Conservation (phyloP, 176 grass and related monocot genomes). For the Hsuehochloa calcarea region DNA sequence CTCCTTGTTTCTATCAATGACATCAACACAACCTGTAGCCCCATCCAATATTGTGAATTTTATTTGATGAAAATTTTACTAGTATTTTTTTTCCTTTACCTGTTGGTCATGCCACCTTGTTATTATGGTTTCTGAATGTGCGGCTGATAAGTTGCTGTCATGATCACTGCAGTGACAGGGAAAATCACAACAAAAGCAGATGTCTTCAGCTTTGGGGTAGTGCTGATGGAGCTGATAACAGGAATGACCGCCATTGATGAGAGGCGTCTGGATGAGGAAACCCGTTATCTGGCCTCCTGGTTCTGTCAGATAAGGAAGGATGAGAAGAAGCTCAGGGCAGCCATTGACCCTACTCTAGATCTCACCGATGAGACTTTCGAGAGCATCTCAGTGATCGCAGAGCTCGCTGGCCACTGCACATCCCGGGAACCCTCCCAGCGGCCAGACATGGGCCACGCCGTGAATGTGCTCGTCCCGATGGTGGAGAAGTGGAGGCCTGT, state of each 20-base stretch:
- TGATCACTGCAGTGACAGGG: slow-evolving; percentile 67
- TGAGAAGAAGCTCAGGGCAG: slow-evolving; percentile 60
- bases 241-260: slow-evolving; percentile 84
- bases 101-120: not conserved
- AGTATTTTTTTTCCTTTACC: not conserved
- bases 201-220: slow-evolving; percentile 94
- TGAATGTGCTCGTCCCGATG: slow-evolving; percentile 70
- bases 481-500: slow-evolving; percentile 90
- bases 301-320: slow-evolving; percentile 66
- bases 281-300: slow-evolving; percentile 76
- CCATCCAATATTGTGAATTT: not conserved
- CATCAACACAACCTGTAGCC: not conserved
- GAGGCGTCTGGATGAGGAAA: slow-evolving; percentile 65
- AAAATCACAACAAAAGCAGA: slow-evolving; percentile 95
- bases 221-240: slow-evolving; percentile 93
- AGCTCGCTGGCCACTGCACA: slow-evolving; percentile 82
- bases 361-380: slow-evolving; percentile 61
- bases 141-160: slow-evolving; percentile 7
- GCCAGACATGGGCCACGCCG: slow-evolving; percentile 82
- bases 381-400: slow-evolving; percentile 63
- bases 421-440: slow-evolving; percentile 75
- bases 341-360: slow-evolving; percentile 71
- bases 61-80: not conserved
- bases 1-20: slow-evolving; percentile 7
- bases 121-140: slow-evolving; percentile 2